A percentile compares a stretch with the other conserved stretches of the same genome.
These are phyloP conservation scores for Mortierella sp. DNA, from an alignment of 371 early-diverging fungal species.

Conservation along the genomic window DNA sequence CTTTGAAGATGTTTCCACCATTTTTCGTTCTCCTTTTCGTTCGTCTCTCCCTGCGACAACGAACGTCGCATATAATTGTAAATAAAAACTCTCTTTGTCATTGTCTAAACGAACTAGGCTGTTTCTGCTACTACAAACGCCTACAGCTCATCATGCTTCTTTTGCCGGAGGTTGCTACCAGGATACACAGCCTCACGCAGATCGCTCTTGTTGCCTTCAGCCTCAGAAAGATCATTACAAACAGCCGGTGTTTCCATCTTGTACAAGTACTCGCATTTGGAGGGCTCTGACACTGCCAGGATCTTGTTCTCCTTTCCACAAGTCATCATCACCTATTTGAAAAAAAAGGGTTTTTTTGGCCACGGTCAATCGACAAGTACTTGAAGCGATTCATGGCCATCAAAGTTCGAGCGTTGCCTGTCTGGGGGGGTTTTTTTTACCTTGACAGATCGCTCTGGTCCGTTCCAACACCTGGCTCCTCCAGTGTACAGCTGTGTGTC, in stretches of 20 bases:
- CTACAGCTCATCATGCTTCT: not conserved
- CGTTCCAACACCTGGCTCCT: slow-evolving; percentile 95
- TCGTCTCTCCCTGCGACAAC: not conserved
- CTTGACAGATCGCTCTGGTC: slow-evolving; percentile 84
- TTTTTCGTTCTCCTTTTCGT: not conserved
- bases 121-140: not conserved
- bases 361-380: not conserved
- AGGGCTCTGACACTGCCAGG: slow-evolving; percentile 85
- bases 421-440: not conserved
- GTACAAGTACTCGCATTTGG: slow-evolving; percentile 92
- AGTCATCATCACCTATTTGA: slow-evolving; percentile 53
- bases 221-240: slow-evolving; percentile 60
- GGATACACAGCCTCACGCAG: not conserved
- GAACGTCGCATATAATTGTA: not conserved
- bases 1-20: not conserved
- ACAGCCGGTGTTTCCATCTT: slow-evolving; percentile 82
- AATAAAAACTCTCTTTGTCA: not conserved
- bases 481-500: slow-evolving; percentile 71
- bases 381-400: not conserved
- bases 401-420: not conserved
- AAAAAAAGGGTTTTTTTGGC: not conserved
- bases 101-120: not conserved
- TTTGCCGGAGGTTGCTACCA: not conserved
- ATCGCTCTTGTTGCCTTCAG: not conserved
- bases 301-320: slow-evolving; percentile 83